phyloP scores from a whole-genome alignment of 176 grass and related monocot species.

The Eleusine indica region DNA sequence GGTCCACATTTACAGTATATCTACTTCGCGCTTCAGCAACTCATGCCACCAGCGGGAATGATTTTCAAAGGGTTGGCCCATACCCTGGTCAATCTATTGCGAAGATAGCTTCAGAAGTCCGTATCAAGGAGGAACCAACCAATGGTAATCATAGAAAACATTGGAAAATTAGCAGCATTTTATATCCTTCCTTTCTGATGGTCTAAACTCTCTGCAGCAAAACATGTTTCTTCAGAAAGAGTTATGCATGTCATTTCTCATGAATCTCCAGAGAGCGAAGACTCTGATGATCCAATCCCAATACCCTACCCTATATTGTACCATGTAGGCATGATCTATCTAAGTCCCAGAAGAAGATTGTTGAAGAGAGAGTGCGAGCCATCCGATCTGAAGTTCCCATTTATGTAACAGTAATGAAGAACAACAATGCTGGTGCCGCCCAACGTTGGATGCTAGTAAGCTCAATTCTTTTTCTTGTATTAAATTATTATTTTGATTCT shows the following conservation, averaged over 20 bases:
- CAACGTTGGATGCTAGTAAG: constrained; percentile 38
- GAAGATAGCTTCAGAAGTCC: background rate
- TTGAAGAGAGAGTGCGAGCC: constrained; percentile 31
- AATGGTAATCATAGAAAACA: constrained; percentile 15
- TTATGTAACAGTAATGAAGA: constrained; percentile 40
- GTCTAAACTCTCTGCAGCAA: constrained; percentile 7
- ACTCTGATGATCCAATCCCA: background rate
- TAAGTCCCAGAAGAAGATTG: constrained; percentile 29
- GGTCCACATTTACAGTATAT: constrained; percentile 33
- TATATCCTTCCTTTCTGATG: background rate
- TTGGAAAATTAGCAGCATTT: background rate
- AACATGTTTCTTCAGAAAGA: constrained; percentile 35
- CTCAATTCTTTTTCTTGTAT: background rate
- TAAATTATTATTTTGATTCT: background rate
- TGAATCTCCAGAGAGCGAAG: background rate
- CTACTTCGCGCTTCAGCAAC: constrained; percentile 21
- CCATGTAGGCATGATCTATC: constrained; percentile 1
- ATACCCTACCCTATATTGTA: constrained; percentile 1
- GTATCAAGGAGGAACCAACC: background rate
- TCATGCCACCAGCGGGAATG: background rate
- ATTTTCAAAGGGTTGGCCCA: background rate
- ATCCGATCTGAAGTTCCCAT: constrained; percentile 20
- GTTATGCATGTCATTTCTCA: background rate
- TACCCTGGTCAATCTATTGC: background rate
- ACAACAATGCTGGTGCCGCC: constrained; percentile 1